Base-by-base conservation (phyloP, 148 eudicot species). In the Amaranthus palmeri region DNA sequence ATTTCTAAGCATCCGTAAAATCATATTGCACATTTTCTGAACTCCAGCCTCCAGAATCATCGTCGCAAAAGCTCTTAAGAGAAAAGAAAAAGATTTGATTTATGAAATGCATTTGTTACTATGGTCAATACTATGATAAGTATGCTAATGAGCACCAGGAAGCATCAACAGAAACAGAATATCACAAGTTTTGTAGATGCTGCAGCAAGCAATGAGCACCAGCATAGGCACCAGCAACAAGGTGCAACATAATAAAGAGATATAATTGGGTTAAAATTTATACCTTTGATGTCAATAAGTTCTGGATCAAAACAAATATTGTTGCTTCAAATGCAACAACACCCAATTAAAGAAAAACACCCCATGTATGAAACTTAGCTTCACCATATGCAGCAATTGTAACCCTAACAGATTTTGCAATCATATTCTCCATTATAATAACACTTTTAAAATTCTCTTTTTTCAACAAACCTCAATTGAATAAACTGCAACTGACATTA, bases 321-420 rank as follows among this genome's bases (percentile, higher is more conserved):
- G 93, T 87, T 3, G 93, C 93, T 69, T 89, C 93, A 45, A 87
- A 85, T 0, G 81, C 88, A 15, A 89, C 89, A 2, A 91, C 95
- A 40, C 89, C 86, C 43, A 89, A 78, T 49, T 89, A 89, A 9
- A 89, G 69, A 0, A 79, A 74, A 9, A 89, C 95, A 9, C 95
- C 95, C 86, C 86, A 87, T 4, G 73, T 66, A 65, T 89, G 86
- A 71, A 89, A 89, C 25, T 82, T 82, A 0, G 91, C 91, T 77
- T 89, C 95, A 0, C 95, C 95, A 17, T 85, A 89, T 2, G 95
- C 95, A 12, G 95, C 95, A 47, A 89, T 80, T 0, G 85, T 91
- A 3, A 89, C 95, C 11, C 95, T 91, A 41, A 89, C 63, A 5
- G 91, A 87, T 48, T 87, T 87, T 11, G 91, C 84, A 11, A 89